phyloP scores from a whole-genome alignment of 2,329 filamentous ascomycete species.

The Trichophyton simii region DNA sequence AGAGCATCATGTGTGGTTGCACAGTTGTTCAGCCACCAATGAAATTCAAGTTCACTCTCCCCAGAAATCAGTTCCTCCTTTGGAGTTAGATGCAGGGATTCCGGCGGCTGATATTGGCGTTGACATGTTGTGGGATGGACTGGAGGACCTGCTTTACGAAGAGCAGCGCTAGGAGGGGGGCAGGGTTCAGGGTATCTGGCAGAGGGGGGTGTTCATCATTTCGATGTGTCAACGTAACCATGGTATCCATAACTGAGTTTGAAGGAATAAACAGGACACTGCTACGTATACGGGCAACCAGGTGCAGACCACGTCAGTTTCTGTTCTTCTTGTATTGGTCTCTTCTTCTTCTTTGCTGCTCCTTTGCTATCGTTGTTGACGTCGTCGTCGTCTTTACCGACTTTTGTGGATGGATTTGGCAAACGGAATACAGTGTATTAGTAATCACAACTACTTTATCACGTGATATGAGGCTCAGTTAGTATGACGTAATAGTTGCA shows the following conservation, averaged over 20 bases:
- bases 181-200: not conserved
- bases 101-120: not conserved
- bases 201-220: not conserved
- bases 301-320: not conserved
- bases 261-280: not conserved
- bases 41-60: not conserved
- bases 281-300: not conserved
- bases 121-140: not conserved
- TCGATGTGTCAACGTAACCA: not conserved
- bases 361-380: no score
- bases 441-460: not conserved
- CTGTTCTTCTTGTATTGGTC: not conserved
- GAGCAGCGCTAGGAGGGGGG: not conserved
- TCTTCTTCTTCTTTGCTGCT: not conserved
- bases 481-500: no score
- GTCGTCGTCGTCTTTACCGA: no score
- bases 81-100: not conserved
- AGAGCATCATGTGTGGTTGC: not conserved
- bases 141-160: not conserved
- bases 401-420: no score
- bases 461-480: not conserved
- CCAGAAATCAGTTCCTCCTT: not conserved
- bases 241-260: not conserved
- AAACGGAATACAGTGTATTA: no score
- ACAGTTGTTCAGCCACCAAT: not conserved